Evolutionary conservation across 2,329 filamentous ascomycete genomes (phyloP), one percentile per base, ranked within the genome.

Genomic region (Calonectria hongkongensis): DNA sequence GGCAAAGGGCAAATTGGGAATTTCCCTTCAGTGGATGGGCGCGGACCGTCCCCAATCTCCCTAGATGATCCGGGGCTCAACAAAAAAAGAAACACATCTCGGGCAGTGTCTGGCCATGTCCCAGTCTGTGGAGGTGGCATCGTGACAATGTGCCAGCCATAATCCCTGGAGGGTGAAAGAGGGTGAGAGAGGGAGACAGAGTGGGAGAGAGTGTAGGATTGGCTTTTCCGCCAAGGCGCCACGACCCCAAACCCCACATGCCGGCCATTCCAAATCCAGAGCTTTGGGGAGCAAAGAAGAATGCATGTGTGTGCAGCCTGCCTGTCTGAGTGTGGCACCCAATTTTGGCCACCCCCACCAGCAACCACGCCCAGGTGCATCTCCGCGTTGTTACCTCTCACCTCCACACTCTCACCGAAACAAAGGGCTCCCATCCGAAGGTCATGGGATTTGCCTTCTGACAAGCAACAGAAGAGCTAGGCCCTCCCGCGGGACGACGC

Each of bases 201-300:
- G 21, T 21, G 21, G 21, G 51, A 56, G 51, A 56, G 51, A 60
- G 54, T 27, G 54, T 41, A 60, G 54, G 54, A 60, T 70, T 70
- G 58, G 58, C 45, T 70, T 66, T n/a, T 50, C 33, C 62, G 68
- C 68, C 65, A 70, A 66, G 68, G 43, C 62, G 60, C 50, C 68
- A 65, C 60, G 48, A 70, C 68, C 47, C 36, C 60, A 63, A 64
- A 45, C 56, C 41, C 66, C 58, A 69, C 66, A 69, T 69, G 47
- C 56, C 66, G 58, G 66, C 27, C 66, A 69, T 69, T 69, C 66
- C 66, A 51, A 69, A 69, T 51, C 33, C 58, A 69, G 66, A 69
- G 45, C 45, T 18, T 41, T 51, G 30, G 36, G 50, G 18, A 36
- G 28, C 30, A 13, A 47, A 50, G 51, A 58, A 45, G 48, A 56